phyloP scores from a whole-genome alignment of 2,329 filamentous ascomycete species.

The Pseudogymnoascus sp. region DNA sequence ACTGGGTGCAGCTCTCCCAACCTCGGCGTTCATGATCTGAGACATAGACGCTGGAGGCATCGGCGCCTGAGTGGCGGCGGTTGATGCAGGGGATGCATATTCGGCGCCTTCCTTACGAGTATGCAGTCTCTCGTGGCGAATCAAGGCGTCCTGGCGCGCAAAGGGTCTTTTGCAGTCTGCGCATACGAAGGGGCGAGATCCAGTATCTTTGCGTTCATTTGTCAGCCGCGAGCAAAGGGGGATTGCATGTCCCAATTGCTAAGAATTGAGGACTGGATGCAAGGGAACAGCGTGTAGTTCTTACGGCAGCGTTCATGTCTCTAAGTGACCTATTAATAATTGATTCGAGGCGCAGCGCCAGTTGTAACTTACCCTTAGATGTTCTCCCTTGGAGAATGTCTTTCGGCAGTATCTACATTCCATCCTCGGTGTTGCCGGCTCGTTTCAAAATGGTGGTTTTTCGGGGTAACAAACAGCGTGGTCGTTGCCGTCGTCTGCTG shows the following conservation, averaged over 20 bases:
- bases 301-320: slow-evolving; percentile 39
- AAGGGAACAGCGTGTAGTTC: slow-evolving; percentile 20
- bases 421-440: slow-evolving; percentile 14
- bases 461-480: not conserved
- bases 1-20: not conserved
- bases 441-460: slow-evolving; percentile 4
- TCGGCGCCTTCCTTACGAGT: slow-evolving; percentile 19
- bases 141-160: slow-evolving; percentile 37
- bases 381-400: slow-evolving; percentile 36
- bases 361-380: slow-evolving; percentile 29
- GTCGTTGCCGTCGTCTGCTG: not conserved
- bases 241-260: not conserved
- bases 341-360: slow-evolving; percentile 12
- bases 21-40: not conserved
- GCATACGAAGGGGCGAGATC: slow-evolving; percentile 35
- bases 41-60: not conserved
- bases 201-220: slow-evolving; percentile 29
- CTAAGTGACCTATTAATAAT: slow-evolving; percentile 20
- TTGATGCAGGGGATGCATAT: not conserved
- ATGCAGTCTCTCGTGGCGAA: slow-evolving; percentile 38
- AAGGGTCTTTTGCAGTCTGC: slow-evolving; percentile 35
- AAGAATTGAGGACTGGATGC: not conserved
- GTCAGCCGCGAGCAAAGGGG: not conserved
- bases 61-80: not conserved
- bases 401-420: slow-evolving; percentile 35